These are phyloP conservation scores for Aureobasidium zeae DNA, from an alignment of 2,329 filamentous ascomycete genomes.

Conservation along the genomic window DNA sequence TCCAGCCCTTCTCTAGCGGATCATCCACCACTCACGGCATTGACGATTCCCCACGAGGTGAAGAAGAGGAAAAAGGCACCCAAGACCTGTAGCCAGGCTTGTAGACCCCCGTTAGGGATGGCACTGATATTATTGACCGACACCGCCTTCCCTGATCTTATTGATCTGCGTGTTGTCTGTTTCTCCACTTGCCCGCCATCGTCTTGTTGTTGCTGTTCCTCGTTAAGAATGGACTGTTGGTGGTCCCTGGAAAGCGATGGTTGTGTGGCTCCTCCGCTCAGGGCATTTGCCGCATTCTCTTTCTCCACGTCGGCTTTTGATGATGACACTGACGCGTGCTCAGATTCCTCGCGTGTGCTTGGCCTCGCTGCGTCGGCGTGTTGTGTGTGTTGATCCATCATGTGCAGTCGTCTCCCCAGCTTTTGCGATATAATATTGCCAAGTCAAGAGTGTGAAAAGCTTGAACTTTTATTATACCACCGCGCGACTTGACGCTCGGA, in stretches of 20 bases:
- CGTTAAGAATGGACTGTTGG: not conserved
- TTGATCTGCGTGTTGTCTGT: conserved; percentile 15
- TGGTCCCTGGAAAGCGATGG: not conserved
- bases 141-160: conserved; percentile 21
- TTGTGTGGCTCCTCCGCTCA: conserved; percentile 6
- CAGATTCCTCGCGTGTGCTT: conserved; percentile 2
- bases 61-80: conserved; percentile 40
- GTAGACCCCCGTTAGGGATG: conserved; percentile 38
- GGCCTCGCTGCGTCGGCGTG: not conserved
- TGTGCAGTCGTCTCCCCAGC: not conserved
- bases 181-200: conserved; percentile 14
- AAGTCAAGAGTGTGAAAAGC: too few species aligned
- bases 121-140: conserved; percentile 35
- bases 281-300: conserved; percentile 5
- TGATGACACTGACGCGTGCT: conserved; percentile 1
- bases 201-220: conserved; percentile 18
- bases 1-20: too few species aligned
- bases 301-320: conserved; percentile 1
- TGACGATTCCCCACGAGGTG: conserved; percentile 33
- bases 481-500: too few species aligned
- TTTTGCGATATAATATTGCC: too few species aligned
- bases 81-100: conserved; percentile 41
- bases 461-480: too few species aligned
- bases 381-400: conserved; percentile 8
- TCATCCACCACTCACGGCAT: too few species aligned